Percentiles rank a stretch among this genome's conserved stretches.
phyloP scores from a whole-genome alignment of 1,139 yeast genomes.

The Torulaspora globosa region DNA sequence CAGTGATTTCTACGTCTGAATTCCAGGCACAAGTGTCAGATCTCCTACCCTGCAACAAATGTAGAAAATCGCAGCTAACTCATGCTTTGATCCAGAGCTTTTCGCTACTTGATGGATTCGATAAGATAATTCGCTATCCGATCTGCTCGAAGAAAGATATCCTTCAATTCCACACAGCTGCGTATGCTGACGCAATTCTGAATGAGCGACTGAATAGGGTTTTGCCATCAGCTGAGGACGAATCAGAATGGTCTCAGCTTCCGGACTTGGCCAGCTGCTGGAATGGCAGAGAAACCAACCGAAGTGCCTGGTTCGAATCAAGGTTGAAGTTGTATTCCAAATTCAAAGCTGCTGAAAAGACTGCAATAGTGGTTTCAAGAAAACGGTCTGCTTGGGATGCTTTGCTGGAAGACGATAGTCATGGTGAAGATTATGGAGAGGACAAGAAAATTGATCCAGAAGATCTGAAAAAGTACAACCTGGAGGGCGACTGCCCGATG shows the following conservation, averaged over 20 bases:
- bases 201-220: conserved; percentile 15
- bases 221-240: conserved; percentile 13
- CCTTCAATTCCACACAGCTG: conserved; percentile 26
- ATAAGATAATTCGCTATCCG: conserved; percentile 22
- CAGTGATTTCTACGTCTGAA: conserved; percentile 28
- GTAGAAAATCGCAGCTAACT: conserved; percentile 27
- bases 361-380: neutral
- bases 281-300: conserved; percentile 5
- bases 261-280: conserved; percentile 16
- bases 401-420: conserved; percentile 3
- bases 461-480: conserved; percentile 38
- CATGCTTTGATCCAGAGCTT: conserved; percentile 26
- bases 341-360: conserved; percentile 6
- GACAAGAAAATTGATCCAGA: neutral
- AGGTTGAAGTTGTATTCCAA: conserved; percentile 10
- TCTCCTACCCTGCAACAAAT: conserved; percentile 33
- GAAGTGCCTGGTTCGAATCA: neutral
- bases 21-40: conserved; percentile 35
- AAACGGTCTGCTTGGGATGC: conserved; percentile 13
- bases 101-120: conserved; percentile 27
- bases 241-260: conserved; percentile 16
- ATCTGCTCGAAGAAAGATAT: conserved; percentile 19
- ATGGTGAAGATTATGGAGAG: conserved; percentile 1
- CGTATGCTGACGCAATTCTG: conserved; percentile 23
- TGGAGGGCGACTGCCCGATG: conserved; percentile 60